Base-by-base conservation (phyloP, 352 stramenopile species). In the Globisporangium acanthophoron region DNA sequence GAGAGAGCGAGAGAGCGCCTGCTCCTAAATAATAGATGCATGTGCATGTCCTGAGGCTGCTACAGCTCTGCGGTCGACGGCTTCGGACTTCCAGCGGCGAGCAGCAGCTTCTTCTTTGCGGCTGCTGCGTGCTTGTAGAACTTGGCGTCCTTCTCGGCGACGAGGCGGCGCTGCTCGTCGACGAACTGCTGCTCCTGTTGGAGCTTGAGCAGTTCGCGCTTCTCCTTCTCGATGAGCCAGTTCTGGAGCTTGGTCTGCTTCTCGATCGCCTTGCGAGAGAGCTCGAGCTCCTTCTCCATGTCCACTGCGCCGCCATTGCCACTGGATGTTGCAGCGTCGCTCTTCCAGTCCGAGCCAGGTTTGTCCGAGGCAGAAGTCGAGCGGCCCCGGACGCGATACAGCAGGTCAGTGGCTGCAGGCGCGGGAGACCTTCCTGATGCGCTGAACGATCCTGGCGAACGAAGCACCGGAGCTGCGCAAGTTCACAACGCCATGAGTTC, bases 141-240 rank as follows among this genome's bases (percentile, higher is more conserved):
- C 39, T 88, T 89, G 15, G 80, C 78, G 45, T 96, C 86, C 55
- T 85, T 82, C 54, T 90, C 78, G 54, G 69, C 78, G 5, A 73
- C 59, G 4, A 69, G 59, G 15, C 70, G 69, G 11, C 78, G 71
- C 54, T 94, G 85, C 45, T 91, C 81, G n/a, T 94, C 79, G 39
- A 88, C 66, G 35, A 78, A 84, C 27, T 90, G 72, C 51, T 88
- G 80, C 54, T 96, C 85, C 44, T 83, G 71, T 33, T 94, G 76
- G 24, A 95, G 71, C 59, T 89, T 87, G 35, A 90, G 65, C 53
- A 95, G 66, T 58, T 96, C 85, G 44, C 81, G 77, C 33, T 80
- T 75, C 58, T 96, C 90, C 54, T 97, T 97, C 54, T 96, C 81
- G 16, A 92, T 71, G 20, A 96, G 69, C 88, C 88, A 97, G 37